Evolutionary conservation across 2,329 filamentous ascomycete genomes (phyloP), one percentile per base, ranked within the genome.

Genomic region (Balansia obtecta): DNA sequence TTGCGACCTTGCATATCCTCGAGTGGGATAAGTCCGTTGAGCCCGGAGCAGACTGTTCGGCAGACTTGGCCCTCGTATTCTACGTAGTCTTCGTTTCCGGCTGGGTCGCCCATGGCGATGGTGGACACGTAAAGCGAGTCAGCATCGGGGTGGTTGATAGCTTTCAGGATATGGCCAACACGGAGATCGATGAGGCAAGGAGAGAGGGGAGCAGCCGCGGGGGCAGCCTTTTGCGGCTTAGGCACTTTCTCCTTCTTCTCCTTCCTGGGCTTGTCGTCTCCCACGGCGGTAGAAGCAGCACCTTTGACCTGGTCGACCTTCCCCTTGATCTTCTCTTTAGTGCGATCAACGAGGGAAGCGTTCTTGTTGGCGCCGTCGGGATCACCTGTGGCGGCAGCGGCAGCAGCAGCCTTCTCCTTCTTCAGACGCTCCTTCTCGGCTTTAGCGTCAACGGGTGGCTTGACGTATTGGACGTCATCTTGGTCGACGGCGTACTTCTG

Each of bases 1-100:
- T 94, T 95, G 67, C 93, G 88, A 63, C 83, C 83, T 69, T 98
- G 93, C 93, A 98, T 96, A 68, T 95, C 88, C 68, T 88, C 88
- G 45, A 98, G 77, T 0, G 93, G 93, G 1, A 98, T 73, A 32
- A 96, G 80, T 8, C 93, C 93, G 68, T 95, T 96, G 56, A 98
- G 79, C 30, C 93, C 93, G 1, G 93, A 97, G 79, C 93, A 98
- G 46, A 98, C 91, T 15, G 91, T 98, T 45, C 93, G 86, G 61
- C 90, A 88, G 42, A 91, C 76, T 71, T 95, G 88, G 54, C 90
- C 90, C 63, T 95, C 90, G 68, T 87, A 87, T 71, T 95, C 88
- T 59, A 82, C 79, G 39, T 91, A 96, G 71, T 53, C 52, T 32
- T 97, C 91, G 44, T 95, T 87, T 55, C 87, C 88, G 6, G 88